A percentile compares a stretch with the other conserved stretches of the same genome.
These are phyloP conservation scores for Solanum hybrid DNA, from an alignment of 305 asterid genomes.

Conservation along the genomic window DNA sequence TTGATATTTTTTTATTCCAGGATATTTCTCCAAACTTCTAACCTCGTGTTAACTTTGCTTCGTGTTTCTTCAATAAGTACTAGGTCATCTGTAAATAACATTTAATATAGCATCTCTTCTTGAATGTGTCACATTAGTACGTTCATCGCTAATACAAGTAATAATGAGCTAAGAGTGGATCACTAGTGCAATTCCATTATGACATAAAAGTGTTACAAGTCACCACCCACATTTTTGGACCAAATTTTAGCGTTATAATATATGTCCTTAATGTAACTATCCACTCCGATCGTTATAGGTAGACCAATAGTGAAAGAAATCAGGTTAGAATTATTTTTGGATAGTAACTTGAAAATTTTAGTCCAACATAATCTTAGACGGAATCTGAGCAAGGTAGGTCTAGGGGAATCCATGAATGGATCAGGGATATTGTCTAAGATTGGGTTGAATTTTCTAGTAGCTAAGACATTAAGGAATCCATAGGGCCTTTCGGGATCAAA, in stretches of 20 bases:
- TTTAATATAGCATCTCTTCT: not conserved
- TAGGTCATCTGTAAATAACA: not conserved
- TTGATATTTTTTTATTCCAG: not conserved
- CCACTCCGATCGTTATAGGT: not conserved
- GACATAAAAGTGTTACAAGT: not conserved
- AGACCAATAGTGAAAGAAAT: not conserved
- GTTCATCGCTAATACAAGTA: not conserved
- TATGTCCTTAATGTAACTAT: not conserved
- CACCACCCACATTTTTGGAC: not conserved
- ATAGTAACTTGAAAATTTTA: not conserved
- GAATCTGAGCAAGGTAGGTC: not conserved
- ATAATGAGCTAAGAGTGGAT: not conserved
- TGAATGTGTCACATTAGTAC: not conserved
- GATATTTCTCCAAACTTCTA: not conserved
- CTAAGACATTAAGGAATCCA: too few relatives aligned
- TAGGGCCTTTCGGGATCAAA: too few relatives aligned
- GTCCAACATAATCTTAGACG: too few relatives aligned
- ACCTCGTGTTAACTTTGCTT: not conserved
- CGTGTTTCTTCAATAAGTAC: not conserved
- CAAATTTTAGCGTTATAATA: not conserved
- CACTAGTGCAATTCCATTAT: not conserved
- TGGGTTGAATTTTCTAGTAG: too few relatives aligned
- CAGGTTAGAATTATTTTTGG: not conserved
- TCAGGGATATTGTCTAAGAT: not conserved
- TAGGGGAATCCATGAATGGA: not conserved